A percentile compares a stretch with the other conserved stretches of the same genome.
Evolutionary conservation across 2,329 filamentous ascomycete genomes (phyloP).

Genomic region (Colletotrichum karsti): DNA sequence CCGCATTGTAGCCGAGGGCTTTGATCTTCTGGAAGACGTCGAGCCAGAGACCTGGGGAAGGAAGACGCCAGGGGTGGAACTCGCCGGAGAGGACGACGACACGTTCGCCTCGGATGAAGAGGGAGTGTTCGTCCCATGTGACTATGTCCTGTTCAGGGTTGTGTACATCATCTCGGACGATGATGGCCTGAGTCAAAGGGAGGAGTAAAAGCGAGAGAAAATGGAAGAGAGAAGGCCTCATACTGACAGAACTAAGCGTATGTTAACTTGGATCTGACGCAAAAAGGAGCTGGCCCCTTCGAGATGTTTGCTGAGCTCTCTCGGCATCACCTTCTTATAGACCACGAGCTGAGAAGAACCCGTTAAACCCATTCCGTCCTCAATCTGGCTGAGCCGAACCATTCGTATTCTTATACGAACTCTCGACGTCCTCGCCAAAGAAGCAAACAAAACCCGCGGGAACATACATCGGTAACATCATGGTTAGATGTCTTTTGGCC

Average conservation of each 20-base stretch:
- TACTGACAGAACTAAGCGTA: neutral
- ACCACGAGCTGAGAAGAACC: no score
- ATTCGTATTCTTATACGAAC: no score
- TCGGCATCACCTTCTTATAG: no score
- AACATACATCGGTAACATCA: no score
- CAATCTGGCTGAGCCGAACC: no score
- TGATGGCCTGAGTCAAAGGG: neutral
- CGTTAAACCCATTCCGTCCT: no score
- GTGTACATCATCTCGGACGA: neutral
- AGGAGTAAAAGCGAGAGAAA: neutral
- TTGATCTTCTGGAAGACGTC: conserved; percentile 81
- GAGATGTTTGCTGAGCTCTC: no score
- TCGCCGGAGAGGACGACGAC: conserved; percentile 78
- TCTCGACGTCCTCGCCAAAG: no score
- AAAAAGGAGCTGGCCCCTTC: no score
- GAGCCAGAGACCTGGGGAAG: conserved; percentile 54
- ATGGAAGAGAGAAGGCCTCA: neutral
- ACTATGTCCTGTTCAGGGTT: conserved; percentile 48
- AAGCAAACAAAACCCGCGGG: no score
- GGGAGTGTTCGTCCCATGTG: conserved; percentile 76
- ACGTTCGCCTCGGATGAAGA: conserved; percentile 74
- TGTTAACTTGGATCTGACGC: no score
- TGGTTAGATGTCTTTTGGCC: no score
- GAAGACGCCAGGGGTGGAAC: conserved; percentile 67
- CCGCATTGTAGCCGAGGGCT: conserved; percentile 74